Conservation (phyloP, 2,329 filamentous ascomycete genomes). For the Aspergillus transmontanensis region DNA sequence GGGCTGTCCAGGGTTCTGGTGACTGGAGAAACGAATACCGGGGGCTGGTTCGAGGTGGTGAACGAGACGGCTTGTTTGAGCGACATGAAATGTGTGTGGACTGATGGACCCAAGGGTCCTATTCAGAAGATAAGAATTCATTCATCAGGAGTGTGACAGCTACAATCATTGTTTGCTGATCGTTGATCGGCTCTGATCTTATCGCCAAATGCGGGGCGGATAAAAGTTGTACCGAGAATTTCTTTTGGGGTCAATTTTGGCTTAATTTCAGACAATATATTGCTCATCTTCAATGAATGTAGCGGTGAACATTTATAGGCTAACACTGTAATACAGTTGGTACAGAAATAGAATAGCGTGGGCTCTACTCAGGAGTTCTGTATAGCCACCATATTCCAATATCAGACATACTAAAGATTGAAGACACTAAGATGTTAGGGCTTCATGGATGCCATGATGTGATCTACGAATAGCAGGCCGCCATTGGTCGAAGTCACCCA, state of each 20-base stretch:
- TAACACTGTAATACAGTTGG: too few species aligned
- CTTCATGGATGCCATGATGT: neutral
- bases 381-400: too few species aligned
- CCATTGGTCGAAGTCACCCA: neutral
- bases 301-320: too few species aligned
- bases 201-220: slow-evolving; percentile 16
- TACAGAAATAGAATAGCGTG: too few species aligned
- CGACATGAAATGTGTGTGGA: slow-evolving; percentile 65
- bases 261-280: too few species aligned
- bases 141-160: slow-evolving; percentile 54
- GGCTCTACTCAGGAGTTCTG: too few species aligned
- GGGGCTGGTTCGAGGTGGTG: slow-evolving; percentile 69
- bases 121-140: slow-evolving; percentile 76
- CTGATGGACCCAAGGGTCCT: slow-evolving; percentile 71
- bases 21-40: slow-evolving; percentile 70
- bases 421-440: too few species aligned
- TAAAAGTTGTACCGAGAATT: slow-evolving; percentile 19
- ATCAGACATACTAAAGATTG: too few species aligned
- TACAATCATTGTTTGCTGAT: neutral
- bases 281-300: neutral
- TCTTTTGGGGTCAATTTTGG: neutral
- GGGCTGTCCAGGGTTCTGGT: slow-evolving; percentile 11
- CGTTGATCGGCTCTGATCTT: neutral
- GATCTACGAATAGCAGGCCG: neutral
- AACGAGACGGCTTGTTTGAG: slow-evolving; percentile 67